Evolutionary conservation across 192 early-diverging fungal genomes (phyloP).

Genomic region (Rhizoclosmatium globosum): DNA sequence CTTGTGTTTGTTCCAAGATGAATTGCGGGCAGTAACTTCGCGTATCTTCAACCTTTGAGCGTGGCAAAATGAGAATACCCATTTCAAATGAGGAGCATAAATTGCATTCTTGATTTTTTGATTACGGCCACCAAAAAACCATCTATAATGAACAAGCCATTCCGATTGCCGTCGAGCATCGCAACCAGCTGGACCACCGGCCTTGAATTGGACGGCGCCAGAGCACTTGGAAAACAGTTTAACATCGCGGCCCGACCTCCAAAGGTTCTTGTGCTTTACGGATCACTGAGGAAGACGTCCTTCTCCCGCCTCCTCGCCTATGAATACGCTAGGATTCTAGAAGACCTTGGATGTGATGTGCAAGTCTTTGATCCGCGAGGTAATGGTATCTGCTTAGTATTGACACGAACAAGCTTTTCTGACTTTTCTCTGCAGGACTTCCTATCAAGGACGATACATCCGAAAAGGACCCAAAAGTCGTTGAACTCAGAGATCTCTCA

Average conservation of each 20-base stretch:
- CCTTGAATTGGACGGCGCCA: not conserved
- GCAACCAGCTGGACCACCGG: not conserved
- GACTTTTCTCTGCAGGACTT: constrained; percentile 37
- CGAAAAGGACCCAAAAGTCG: constrained; percentile 57
- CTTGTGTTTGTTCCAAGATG: too few species aligned
- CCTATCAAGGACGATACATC: constrained; percentile 61
- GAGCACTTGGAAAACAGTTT: not conserved
- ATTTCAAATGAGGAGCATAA: too few species aligned
- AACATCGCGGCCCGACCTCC: not conserved
- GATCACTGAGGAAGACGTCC: constrained; percentile 55
- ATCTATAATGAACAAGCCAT: not conserved
- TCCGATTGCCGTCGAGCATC: not conserved
- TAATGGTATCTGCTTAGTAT: not conserved
- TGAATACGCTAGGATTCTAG: constrained; percentile 59
- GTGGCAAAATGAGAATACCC: too few species aligned
- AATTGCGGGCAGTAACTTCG: too few species aligned
- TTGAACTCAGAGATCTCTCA: constrained; percentile 57
- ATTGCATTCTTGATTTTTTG: too few species aligned
- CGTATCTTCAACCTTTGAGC: too few species aligned
- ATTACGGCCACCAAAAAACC: too few species aligned
- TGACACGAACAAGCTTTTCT: not conserved
- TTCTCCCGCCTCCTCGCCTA: constrained; percentile 59
- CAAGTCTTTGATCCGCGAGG: constrained; percentile 54
- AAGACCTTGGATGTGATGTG: constrained; percentile 59
- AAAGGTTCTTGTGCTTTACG: constrained; percentile 55